Evolutionary conservation across 2,329 filamentous ascomycete genomes (phyloP).

Genomic region (Arthroderma uncinatum): DNA sequence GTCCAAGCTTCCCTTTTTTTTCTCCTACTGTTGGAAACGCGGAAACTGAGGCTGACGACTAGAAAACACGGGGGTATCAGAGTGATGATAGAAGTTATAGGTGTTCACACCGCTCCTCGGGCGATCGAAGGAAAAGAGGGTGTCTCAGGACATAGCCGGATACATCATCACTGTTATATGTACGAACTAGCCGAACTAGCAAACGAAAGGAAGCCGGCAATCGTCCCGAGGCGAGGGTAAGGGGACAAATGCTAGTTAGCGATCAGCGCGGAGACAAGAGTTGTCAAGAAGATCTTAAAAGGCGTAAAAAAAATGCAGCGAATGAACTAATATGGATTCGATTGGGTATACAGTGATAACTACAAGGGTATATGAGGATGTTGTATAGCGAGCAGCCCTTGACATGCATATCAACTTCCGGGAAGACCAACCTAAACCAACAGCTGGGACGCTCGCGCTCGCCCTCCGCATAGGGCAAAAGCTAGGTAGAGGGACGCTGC

Average conservation of each 20-base stretch:
- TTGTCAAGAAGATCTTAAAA: neutral
- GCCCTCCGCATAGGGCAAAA: neutral
- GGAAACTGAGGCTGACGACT: neutral
- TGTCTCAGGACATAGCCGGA: neutral
- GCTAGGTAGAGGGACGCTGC: neutral
- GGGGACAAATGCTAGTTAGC: neutral
- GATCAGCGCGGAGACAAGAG: neutral
- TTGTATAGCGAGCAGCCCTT: neutral
- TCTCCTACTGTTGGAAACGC: neutral
- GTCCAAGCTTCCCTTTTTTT: neutral
- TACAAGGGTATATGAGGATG: neutral
- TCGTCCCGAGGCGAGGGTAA: neutral
- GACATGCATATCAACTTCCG: conserved; percentile 1
- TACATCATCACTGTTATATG: neutral
- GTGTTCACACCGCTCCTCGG: neutral
- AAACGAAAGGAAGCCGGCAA: neutral
- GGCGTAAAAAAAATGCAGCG: neutral
- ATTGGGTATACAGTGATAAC: neutral
- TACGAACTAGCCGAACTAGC: neutral
- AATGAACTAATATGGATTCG: neutral
- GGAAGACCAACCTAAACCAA: neutral
- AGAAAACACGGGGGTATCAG: neutral
- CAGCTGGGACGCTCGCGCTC: neutral
- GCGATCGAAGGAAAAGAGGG: neutral
- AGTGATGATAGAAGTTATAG: neutral